Conservation (phyloP, 441 rosid species). For the Euphorbia corollata region DNA sequence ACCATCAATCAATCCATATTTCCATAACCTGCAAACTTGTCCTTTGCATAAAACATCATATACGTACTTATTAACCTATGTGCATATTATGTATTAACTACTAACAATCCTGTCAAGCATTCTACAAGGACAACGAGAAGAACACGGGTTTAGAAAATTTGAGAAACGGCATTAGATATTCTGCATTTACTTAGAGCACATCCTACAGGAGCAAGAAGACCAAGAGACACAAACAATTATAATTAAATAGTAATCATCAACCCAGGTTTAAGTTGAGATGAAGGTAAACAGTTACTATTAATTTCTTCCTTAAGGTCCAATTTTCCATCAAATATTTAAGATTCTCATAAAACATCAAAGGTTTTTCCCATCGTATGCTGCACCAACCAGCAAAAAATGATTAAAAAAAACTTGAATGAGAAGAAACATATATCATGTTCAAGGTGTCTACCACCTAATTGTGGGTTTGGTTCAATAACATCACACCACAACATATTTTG, state of each 20-base stretch:
- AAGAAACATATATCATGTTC: not conserved
- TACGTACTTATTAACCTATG: not conserved
- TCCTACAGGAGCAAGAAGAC: not conserved
- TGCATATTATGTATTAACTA: not conserved
- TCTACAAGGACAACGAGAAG: not conserved
- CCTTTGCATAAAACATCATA: constrained; percentile 3
- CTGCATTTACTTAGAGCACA: not conserved
- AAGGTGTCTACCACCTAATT: not conserved
- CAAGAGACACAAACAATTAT: not conserved
- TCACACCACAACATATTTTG: not conserved
- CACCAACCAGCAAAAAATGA: not conserved
- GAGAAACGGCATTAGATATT: not conserved
- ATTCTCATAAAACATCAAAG: not conserved
- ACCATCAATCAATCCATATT: no score
- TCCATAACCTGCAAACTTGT: not conserved
- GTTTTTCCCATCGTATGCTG: not conserved
- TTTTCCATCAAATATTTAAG: not conserved
- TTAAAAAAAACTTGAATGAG: not conserved
- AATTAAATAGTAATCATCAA: not conserved
- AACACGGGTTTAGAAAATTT: not conserved
- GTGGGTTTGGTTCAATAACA: not conserved
- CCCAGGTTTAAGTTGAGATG: not conserved
- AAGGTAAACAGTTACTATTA: not conserved
- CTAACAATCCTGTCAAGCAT: not conserved
- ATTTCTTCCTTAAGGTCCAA: not conserved